Evolutionary conservation across 129 eudicot species (phyloP).

Genomic region (Pseudognaphalium luteoalbum): DNA sequence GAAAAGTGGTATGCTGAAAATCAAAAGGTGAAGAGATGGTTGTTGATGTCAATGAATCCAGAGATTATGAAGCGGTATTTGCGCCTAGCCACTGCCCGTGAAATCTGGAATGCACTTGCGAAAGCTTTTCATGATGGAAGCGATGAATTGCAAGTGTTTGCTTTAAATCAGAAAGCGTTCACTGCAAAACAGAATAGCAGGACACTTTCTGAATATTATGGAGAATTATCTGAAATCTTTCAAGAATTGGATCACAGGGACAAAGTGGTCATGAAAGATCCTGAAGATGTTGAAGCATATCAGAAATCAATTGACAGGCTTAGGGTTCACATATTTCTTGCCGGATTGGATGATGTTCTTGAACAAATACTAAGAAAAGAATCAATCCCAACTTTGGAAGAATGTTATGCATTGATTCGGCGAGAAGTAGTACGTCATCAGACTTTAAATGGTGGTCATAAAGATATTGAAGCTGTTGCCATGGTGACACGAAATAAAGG

Average conservation of each 20-base stretch:
- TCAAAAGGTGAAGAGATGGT: background rate
- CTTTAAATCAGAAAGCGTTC: conserved; percentile 18
- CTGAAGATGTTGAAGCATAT: too few relatives aligned
- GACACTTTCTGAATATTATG: conserved; percentile 16
- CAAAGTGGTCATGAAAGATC: too few relatives aligned
- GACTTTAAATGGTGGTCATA: background rate
- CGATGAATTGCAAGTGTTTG: conserved; percentile 18
- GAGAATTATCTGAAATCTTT: conserved; percentile 16
- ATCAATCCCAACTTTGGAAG: background rate
- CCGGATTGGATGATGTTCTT: too few relatives aligned
- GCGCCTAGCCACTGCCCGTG: background rate
- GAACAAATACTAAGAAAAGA: conserved; percentile 5
- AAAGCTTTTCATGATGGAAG: conserved; percentile 1
- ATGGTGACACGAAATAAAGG: background rate
- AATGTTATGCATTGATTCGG: conserved; percentile 5
- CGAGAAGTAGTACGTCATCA: background rate
- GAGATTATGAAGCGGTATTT: background rate
- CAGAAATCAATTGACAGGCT: too few relatives aligned
- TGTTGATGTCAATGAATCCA: background rate
- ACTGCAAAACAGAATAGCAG: conserved; percentile 13
- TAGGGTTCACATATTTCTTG: too few relatives aligned
- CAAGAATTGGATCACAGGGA: conserved; percentile 15
- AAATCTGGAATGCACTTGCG: background rate
- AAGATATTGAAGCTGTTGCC: background rate
- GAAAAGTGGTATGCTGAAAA: background rate